A percentile compares a stretch with the other conserved stretches of the same genome.
These are phyloP conservation scores for Hanseniaspora valbyensis DNA, from an alignment of 805 yeast genomes.

Conservation along the genomic window DNA sequence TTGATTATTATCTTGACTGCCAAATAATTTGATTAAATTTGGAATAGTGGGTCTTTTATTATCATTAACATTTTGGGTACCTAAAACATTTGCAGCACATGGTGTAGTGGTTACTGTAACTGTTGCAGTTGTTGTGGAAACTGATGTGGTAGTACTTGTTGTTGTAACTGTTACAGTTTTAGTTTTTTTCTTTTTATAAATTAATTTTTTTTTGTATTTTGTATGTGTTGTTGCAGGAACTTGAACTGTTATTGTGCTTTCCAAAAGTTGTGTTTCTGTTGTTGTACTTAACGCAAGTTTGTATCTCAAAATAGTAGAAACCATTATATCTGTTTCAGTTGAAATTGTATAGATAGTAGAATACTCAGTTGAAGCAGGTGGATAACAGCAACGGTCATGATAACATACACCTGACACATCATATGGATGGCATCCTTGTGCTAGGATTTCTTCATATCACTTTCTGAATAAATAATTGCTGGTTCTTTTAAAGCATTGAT, in stretches of 20 bases:
- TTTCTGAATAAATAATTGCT: slow-evolving; percentile 4
- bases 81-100: slow-evolving; percentile 16
- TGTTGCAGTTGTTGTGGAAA: no score
- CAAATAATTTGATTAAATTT: slow-evolving; percentile 2
- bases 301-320: slow-evolving; percentile 20
- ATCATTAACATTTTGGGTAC: slow-evolving; percentile 19
- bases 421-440: slow-evolving; percentile 6
- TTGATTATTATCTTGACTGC: neutral
- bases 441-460: neutral
- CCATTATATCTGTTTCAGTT: slow-evolving; percentile 22
- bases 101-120: no score
- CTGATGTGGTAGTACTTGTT: no score
- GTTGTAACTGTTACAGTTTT: slow-evolving; percentile 16
- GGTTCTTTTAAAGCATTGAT: neutral
- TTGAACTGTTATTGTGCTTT: slow-evolving; percentile 18
- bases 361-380: slow-evolving; percentile 19
- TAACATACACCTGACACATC: slow-evolving; percentile 7
- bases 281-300: slow-evolving; percentile 19
- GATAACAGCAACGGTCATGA: slow-evolving; percentile 4
- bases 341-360: slow-evolving; percentile 26
- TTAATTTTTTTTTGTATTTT: slow-evolving; percentile 20
- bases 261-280: slow-evolving; percentile 24
- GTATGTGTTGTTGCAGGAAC: slow-evolving; percentile 18
- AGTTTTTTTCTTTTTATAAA: slow-evolving; percentile 24
- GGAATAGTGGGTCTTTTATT: slow-evolving; percentile 6